Evolutionary conservation across 2,329 filamentous ascomycete genomes (phyloP).

Genomic region (Coniella vitis): DNA sequence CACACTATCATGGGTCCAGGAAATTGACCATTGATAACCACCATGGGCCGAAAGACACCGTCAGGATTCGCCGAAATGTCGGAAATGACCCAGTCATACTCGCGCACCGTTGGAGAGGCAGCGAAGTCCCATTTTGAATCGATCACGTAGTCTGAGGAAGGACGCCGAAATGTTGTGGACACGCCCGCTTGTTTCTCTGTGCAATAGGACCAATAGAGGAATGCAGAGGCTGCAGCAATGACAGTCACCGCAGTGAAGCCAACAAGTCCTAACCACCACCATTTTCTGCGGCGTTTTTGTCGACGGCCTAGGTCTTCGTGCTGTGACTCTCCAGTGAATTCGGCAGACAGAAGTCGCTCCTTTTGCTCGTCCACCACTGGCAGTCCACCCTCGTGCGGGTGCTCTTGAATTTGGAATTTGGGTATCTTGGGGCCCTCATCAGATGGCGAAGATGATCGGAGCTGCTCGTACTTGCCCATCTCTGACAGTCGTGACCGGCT

Average conservation of each 20-base stretch:
- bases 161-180: conserved; percentile 18
- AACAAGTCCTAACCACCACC: conserved; percentile 7
- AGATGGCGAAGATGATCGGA: conserved; percentile 17
- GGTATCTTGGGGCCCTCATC: neutral
- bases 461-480: conserved; percentile 16
- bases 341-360: conserved; percentile 15
- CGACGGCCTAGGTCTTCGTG: neutral
- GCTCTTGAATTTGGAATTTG: conserved; percentile 7
- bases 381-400: conserved; percentile 4
- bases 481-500: neutral
- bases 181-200: neutral
- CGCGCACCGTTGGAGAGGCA: conserved; percentile 42
- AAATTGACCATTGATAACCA: conserved; percentile 69
- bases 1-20: conserved; percentile 67
- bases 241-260: conserved; percentile 5
- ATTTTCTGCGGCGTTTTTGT: conserved; percentile 6
- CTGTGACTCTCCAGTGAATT: neutral
- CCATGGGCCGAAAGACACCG: conserved; percentile 49
- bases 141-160: conserved; percentile 48
- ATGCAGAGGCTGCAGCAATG: neutral
- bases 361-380: conserved; percentile 12
- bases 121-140: conserved; percentile 48
- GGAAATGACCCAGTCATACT: conserved; percentile 54
- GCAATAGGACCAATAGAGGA: conserved; percentile 1
- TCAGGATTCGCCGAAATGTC: conserved; percentile 56